These are phyloP conservation scores for Chaetoceros tenuissimus DNA, from an alignment of 108 stramenopile species.

Conservation along the genomic window DNA sequence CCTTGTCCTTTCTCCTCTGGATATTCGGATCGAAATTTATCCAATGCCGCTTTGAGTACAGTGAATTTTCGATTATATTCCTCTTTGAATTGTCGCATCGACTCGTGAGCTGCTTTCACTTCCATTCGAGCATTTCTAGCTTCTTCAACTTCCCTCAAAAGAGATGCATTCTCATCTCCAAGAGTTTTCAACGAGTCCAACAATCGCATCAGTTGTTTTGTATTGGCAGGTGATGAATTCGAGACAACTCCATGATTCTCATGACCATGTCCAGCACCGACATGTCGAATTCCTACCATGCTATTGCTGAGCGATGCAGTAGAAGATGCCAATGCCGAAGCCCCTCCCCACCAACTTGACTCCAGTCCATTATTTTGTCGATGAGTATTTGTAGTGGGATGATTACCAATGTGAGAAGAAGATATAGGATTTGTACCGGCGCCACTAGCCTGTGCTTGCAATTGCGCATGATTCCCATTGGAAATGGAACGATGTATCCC, in stretches of 20 bases:
- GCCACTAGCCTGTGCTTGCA: constrained; percentile 4
- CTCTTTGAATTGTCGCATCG: constrained; percentile 63
- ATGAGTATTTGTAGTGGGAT: constrained; percentile 17
- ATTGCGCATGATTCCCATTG: constrained; percentile 3
- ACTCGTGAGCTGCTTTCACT: constrained; percentile 59
- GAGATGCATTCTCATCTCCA: constrained; percentile 77
- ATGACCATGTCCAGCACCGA: neutral
- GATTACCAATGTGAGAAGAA: no score
- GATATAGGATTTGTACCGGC: no score
- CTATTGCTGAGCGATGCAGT: constrained; percentile 30
- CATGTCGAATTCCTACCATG: constrained; percentile 1
- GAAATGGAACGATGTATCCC: neutral
- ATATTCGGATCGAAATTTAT: constrained; percentile 48
- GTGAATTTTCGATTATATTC: constrained; percentile 58
- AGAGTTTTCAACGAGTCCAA: constrained; percentile 77
- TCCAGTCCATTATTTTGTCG: constrained; percentile 37
- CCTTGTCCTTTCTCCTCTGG: constrained; percentile 10
- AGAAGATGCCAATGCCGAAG: constrained; percentile 43
- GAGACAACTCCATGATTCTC: constrained; percentile 1
- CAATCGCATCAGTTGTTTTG: constrained; percentile 76
- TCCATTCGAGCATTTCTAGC: constrained; percentile 65
- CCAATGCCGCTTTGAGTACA: constrained; percentile 54
- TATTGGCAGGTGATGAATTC: constrained; percentile 33
- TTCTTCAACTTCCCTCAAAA: constrained; percentile 73
- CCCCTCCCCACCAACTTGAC: constrained; percentile 77